Evolutionary conservation across 1,284 basidiomycete species (phyloP).

Genomic region (Puccinia novopanici): DNA sequence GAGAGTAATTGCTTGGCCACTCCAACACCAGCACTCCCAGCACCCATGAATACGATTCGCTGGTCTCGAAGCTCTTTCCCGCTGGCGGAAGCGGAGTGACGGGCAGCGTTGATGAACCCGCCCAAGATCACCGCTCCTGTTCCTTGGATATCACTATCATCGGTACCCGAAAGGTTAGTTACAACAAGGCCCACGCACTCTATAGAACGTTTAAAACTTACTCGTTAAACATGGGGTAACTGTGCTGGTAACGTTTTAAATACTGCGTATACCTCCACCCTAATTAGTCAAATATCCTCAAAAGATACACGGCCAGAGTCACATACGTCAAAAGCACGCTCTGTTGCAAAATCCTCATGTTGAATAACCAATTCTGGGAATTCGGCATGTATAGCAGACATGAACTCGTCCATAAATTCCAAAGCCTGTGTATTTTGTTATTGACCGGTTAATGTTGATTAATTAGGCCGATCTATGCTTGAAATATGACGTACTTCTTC

Average conservation of each 20-base stretch:
- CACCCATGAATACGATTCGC: slow-evolving; percentile 85
- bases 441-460: not conserved
- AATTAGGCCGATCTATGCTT: not conserved
- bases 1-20: slow-evolving; percentile 84
- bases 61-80: slow-evolving; percentile 72
- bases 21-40: slow-evolving; percentile 83
- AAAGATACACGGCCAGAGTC: not conserved
- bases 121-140: slow-evolving; percentile 88
- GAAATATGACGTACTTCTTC: slow-evolving; percentile 64
- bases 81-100: slow-evolving; percentile 72
- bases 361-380: slow-evolving; percentile 72
- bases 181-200: not conserved
- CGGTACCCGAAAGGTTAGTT: not conserved
- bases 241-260: slow-evolving; percentile 71
- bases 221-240: slow-evolving; percentile 84
- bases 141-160: slow-evolving; percentile 63
- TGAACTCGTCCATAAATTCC: slow-evolving; percentile 90
- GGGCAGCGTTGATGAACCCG: slow-evolving; percentile 85
- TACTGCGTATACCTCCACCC: slow-evolving; percentile 61
- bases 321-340: slow-evolving; percentile 56
- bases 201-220: not conserved
- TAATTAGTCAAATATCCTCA: not conserved
- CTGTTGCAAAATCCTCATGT: slow-evolving; percentile 59
- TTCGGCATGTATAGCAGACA: slow-evolving; percentile 72
- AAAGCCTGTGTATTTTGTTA: slow-evolving; percentile 56